phyloP scores from a whole-genome alignment of 345 rosid species.

The Camelina neglecta region DNA sequence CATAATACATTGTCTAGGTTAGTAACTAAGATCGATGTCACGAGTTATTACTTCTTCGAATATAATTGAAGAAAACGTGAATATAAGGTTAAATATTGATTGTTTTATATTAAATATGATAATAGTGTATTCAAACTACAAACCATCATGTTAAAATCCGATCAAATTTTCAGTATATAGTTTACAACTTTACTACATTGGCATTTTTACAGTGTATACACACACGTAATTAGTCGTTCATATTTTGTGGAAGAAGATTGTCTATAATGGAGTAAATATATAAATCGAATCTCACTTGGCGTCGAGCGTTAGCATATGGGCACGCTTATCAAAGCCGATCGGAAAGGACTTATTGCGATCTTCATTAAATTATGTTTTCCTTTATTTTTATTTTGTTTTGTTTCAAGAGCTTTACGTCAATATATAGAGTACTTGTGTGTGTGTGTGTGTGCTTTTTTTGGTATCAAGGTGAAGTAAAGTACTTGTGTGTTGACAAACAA shows the following conservation, averaged over 20 bases:
- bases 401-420: constrained; percentile 16
- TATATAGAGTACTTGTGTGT: background rate
- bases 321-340: constrained; percentile 43
- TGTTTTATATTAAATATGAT: too few species aligned
- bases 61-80: background rate
- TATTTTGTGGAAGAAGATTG: background rate
- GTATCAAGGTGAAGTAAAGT: background rate
- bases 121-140: too few species aligned
- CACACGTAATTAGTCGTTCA: background rate
- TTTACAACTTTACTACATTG: background rate
- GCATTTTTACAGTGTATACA: background rate
- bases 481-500: background rate
- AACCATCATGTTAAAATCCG: background rate
- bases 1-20: constrained; percentile 1
- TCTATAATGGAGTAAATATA: constrained; percentile 11
- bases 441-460: too few species aligned
- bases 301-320: constrained; percentile 35
- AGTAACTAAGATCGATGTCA: background rate
- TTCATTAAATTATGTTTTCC: constrained; percentile 5
- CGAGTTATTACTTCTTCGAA: background rate
- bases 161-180: background rate
- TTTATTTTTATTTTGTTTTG: background rate
- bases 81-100: background rate
- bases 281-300: constrained; percentile 42
- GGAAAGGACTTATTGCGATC: constrained; percentile 40